Percentiles rank a stretch among this genome's conserved stretches.
These are phyloP conservation scores for Backusella tarrabulga DNA, from an alignment of 192 early-diverging fungal genomes.

Conservation along the genomic window DNA sequence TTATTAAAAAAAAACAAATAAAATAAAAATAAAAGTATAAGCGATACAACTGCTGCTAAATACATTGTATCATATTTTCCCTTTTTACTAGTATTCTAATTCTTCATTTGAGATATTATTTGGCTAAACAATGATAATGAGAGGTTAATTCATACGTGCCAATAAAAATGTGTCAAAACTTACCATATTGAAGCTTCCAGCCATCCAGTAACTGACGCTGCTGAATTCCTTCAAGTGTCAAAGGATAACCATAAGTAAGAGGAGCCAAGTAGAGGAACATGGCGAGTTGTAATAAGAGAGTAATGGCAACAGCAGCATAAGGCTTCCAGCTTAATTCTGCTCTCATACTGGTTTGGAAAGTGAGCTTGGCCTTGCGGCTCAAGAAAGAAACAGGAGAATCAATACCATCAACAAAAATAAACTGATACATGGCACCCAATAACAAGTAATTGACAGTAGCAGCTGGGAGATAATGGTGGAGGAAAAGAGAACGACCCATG, in stretches of 20 bases:
- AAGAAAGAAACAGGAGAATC: constrained; percentile 43
- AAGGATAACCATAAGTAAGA: constrained; percentile 79
- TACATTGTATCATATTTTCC: no score
- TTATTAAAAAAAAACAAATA: no score
- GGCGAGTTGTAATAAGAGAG: constrained; percentile 50
- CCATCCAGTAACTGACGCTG: constrained; percentile 65
- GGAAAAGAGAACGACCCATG: constrained; percentile 88
- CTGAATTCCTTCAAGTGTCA: constrained; percentile 56
- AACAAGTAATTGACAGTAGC: constrained; percentile 80
- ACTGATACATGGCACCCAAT: constrained; percentile 73
- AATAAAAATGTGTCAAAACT: constrained; percentile 5
- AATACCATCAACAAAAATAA: constrained; percentile 64
- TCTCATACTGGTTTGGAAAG: constrained; percentile 6
- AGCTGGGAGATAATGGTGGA: constrained; percentile 95
- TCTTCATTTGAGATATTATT: neutral
- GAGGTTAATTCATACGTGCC: no score
- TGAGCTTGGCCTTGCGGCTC: constrained; percentile 20
- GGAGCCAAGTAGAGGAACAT: constrained; percentile 83
- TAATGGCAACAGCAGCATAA: constrained; percentile 36
- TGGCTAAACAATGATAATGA: neutral
- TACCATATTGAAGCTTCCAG: constrained; percentile 86
- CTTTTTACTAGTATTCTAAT: no score
- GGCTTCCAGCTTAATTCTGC: constrained; percentile 32
- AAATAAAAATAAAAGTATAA: no score
- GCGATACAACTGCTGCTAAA: no score